Conservation (phyloP, 495 filamentous ascomycete genomes). For the Penicillium parvum region DNA sequence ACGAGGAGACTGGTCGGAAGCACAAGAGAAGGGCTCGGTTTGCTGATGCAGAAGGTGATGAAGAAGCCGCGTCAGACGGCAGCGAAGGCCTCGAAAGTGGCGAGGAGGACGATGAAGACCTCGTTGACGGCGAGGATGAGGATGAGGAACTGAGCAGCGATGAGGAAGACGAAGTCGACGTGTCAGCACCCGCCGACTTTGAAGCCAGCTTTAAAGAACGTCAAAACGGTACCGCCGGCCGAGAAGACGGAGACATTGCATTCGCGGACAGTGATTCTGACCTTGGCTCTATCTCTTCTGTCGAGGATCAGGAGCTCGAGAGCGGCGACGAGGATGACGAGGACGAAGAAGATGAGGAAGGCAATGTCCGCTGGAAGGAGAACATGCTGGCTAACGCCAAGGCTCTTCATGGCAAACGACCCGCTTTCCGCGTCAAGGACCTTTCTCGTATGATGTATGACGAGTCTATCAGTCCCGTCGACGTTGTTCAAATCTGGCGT, state of each 20-base stretch:
- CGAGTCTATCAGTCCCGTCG: conserved; percentile 63
- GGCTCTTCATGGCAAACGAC: conserved; percentile 61
- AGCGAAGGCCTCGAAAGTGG: conserved; percentile 49
- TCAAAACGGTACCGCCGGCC: conserved; percentile 38
- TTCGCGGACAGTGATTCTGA: conserved; percentile 97
- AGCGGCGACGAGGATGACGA: conserved; percentile 54
- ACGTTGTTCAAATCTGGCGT: conserved; percentile 75
- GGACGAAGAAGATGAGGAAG: conserved; percentile 59
- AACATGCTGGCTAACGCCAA: conserved; percentile 75
- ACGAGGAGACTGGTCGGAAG: conserved; percentile 65
- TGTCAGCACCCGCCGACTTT: conserved; percentile 41
- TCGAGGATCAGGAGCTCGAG: conserved; percentile 57
- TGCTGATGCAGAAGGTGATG: conserved; percentile 54
- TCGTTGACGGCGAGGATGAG: conserved; percentile 23
- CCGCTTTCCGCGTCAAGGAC: conserved; percentile 69
- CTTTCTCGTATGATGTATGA: conserved; percentile 88
- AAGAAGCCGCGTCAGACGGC: conserved; percentile 56
- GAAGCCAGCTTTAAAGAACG: conserved; percentile 39
- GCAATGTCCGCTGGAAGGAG: conserved; percentile 73
- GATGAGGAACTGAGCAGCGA: conserved; percentile 26
- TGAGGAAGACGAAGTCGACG: conserved; percentile 38
- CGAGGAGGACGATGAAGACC: conserved; percentile 31
- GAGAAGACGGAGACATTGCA: conserved; percentile 61
- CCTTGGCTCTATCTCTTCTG: conserved; percentile 80
- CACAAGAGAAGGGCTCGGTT: conserved; percentile 61